phyloP scores from a whole-genome alignment of 345 rosid species.

The Syzygium jambos region DNA sequence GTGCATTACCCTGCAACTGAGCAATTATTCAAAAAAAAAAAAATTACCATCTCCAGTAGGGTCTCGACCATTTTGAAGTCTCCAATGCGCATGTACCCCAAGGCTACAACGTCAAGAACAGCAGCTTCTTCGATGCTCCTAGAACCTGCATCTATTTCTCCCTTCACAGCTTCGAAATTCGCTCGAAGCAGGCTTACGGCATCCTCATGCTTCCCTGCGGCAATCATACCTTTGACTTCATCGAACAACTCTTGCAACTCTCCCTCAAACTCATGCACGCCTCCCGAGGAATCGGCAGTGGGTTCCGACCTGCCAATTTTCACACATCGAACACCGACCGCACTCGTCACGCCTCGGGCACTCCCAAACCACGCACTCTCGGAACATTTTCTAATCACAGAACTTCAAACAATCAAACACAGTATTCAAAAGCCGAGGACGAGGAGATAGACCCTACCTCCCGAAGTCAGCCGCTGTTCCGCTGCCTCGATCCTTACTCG shows the following conservation, averaged over 20 bases:
- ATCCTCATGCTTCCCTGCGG: constrained; percentile 44
- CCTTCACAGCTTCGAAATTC: constrained; percentile 63
- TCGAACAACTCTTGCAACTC: constrained; percentile 65
- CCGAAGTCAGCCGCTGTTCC: constrained; percentile 13
- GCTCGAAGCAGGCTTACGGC: constrained; percentile 75
- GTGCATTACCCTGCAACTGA: neutral
- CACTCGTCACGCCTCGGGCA: neutral
- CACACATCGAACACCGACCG: neutral
- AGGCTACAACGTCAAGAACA: constrained; percentile 60
- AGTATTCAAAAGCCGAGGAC: fast-evolving
- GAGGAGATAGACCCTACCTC: constrained; percentile 18
- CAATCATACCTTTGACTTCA: constrained; percentile 57
- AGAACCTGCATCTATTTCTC: constrained; percentile 46
- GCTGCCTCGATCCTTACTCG: constrained; percentile 7
- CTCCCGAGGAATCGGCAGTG: neutral
- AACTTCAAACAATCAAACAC: neutral
- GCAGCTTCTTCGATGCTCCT: constrained; percentile 73
- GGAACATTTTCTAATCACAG: neutral
- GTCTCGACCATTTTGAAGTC: constrained; percentile 40
- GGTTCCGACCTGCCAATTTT: neutral
- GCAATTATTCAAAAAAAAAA: neutral
- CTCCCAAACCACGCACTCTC: neutral
- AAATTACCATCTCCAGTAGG: constrained; percentile 47
- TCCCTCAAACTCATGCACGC: constrained; percentile 39
- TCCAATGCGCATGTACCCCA: constrained; percentile 73